Evolutionary conservation across 306 rosid genomes (phyloP).

Genomic region (Psophocarpus tetragonolobus): DNA sequence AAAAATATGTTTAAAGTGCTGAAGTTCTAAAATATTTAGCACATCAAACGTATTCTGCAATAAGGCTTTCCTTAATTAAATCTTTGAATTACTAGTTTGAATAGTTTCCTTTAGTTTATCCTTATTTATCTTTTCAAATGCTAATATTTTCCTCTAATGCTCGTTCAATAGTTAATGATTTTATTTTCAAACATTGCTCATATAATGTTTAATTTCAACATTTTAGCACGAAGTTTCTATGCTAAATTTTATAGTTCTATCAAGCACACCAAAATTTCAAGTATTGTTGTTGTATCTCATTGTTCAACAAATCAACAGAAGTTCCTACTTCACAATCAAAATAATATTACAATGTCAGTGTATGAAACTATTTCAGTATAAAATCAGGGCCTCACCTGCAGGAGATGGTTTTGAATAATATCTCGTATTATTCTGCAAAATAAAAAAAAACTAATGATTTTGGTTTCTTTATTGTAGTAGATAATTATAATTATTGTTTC

Average conservation of each 20-base stretch:
- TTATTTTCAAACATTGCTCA: neutral
- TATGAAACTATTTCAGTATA: neutral
- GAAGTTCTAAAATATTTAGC: neutral
- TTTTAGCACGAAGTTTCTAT: neutral
- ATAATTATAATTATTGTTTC: neutral
- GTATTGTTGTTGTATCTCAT: neutral
- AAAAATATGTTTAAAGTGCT: neutral
- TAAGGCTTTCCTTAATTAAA: neutral
- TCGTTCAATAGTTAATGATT: neutral
- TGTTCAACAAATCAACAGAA: neutral
- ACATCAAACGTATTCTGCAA: conserved; percentile 4
- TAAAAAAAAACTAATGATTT: conserved; percentile 30
- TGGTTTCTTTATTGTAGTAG: neutral
- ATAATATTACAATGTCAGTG: neutral
- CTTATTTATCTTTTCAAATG: neutral
- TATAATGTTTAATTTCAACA: neutral
- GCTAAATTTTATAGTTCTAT: neutral
- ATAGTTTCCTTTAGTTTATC: neutral
- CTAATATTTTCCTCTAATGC: neutral
- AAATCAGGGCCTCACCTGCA: conserved; percentile 65
- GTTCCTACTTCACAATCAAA: neutral
- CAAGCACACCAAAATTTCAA: conserved; percentile 14
- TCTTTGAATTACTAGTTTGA: neutral
- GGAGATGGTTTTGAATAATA: conserved; percentile 84
- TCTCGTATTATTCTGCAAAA: conserved; percentile 79